phyloP scores from a whole-genome alignment of 129 eudicot genomes.

The Escallonia herrerae region DNA sequence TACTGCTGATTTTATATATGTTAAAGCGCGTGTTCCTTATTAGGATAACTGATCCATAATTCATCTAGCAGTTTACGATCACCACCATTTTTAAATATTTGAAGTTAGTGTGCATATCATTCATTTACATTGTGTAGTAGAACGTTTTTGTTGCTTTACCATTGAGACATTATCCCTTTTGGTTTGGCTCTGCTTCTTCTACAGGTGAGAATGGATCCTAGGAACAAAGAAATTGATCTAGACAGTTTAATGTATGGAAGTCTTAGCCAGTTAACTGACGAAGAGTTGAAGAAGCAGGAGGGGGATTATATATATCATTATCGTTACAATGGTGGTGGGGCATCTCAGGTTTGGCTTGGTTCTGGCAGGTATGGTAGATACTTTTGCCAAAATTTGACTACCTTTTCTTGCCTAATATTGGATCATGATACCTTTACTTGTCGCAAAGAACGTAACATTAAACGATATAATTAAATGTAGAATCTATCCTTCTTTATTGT shows the following conservation, averaged over 20 bases:
- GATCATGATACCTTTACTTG: too few relatives aligned
- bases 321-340: constrained; percentile 95
- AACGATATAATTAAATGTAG: too few relatives aligned
- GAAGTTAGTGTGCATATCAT: not conserved
- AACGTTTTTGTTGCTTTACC: not conserved
- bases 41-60: not conserved
- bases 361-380: constrained; percentile 68
- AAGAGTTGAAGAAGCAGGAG: constrained; percentile 85
- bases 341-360: constrained; percentile 97
- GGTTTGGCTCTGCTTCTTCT: constrained; percentile 9
- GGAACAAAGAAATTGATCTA: constrained; percentile 75
- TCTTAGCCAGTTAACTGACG: constrained; percentile 49
- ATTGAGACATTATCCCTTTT: constrained; percentile 4
- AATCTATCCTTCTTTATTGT: too few relatives aligned
- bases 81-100: not conserved
- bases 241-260: constrained; percentile 63
- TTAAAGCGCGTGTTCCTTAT: not conserved
- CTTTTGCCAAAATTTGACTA: too few relatives aligned
- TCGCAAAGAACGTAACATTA: too few relatives aligned
- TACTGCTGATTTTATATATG: constrained; percentile 6
- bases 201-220: constrained; percentile 97
- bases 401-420: too few relatives aligned
- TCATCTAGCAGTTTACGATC: not conserved
- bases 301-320: constrained; percentile 90
- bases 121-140: not conserved